Conservation (phyloP, 2,329 filamentous ascomycete species). For the Aspergillus texensis region DNA sequence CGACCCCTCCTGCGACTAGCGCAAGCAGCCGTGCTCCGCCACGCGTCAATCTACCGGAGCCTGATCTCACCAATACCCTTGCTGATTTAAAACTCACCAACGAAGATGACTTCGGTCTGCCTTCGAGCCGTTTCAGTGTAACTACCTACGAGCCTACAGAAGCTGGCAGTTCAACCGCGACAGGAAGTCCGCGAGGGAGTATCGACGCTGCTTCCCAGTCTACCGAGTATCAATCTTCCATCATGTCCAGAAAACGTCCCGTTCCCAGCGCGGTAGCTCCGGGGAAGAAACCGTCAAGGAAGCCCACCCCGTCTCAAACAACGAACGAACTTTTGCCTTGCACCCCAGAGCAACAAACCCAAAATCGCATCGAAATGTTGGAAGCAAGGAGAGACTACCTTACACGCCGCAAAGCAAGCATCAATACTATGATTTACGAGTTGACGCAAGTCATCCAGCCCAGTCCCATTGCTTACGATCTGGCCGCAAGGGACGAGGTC, state of each 20-base stretch:
- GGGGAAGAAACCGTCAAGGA: constrained; percentile 41
- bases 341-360: constrained; percentile 62
- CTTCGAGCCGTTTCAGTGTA: constrained; percentile 64
- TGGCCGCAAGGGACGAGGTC: constrained; percentile 61
- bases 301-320: constrained; percentile 45
- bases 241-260: constrained; percentile 46
- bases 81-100: constrained; percentile 41
- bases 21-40: constrained; percentile 21
- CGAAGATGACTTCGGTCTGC: constrained; percentile 46
- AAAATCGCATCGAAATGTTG: constrained; percentile 68
- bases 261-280: constrained; percentile 34
- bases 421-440: constrained; percentile 72
- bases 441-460: constrained; percentile 77
- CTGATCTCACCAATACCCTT: constrained; percentile 36
- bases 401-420: constrained; percentile 68
- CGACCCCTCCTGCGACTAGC: constrained; percentile 15
- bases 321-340: constrained; percentile 63
- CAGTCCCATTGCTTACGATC: constrained; percentile 66
- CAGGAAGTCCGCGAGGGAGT: constrained; percentile 41
- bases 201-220: constrained; percentile 36
- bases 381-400: constrained; percentile 68
- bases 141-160: constrained; percentile 63
- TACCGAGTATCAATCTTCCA: constrained; percentile 34
- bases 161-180: constrained; percentile 41
- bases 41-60: constrained; percentile 26